Conservation (phyloP, 768 basidiomycete species). For the Tubosaeta sp. region DNA sequence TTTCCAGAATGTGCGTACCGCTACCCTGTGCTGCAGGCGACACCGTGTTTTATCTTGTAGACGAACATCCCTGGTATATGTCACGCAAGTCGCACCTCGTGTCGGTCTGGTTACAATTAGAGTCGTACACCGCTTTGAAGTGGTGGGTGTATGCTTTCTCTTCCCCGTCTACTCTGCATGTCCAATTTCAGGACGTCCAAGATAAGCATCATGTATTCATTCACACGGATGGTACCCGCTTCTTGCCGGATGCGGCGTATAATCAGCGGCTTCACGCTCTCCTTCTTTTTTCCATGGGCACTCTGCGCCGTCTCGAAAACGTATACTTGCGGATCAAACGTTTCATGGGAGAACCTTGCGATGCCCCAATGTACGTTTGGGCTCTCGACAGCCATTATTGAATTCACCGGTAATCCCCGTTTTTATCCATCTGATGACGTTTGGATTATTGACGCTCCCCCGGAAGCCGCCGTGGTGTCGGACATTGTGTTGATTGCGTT, state of each 20-base stretch:
- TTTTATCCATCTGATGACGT: background rate
- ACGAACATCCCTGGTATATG: slow-evolving; percentile 1
- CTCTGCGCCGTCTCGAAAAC: slow-evolving; percentile 3
- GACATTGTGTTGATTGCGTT: slow-evolving; percentile 9
- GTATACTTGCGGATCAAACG: slow-evolving; percentile 10
- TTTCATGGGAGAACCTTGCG: slow-evolving; percentile 6
- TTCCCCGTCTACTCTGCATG: background rate
- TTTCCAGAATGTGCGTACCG: slow-evolving; percentile 3
- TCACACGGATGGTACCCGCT: slow-evolving; percentile 4
- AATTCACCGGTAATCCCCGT: slow-evolving; percentile 3
- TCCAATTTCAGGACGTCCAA: slow-evolving; percentile 7
- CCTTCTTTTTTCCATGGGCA: slow-evolving; percentile 10
- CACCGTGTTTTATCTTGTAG: background rate
- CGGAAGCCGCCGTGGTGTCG: slow-evolving; percentile 7
- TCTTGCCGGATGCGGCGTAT: slow-evolving; percentile 1
- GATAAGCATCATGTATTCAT: slow-evolving; percentile 16
- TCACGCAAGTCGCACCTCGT: background rate
- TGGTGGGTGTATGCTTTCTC: slow-evolving; percentile 7
- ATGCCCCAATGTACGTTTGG: slow-evolving; percentile 1
- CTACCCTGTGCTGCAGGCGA: background rate
- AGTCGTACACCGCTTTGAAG: slow-evolving; percentile 3
- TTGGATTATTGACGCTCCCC: background rate
- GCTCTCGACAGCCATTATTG: background rate
- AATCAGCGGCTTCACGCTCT: background rate
- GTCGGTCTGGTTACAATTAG: slow-evolving; percentile 2